Conservation (phyloP, 176 grass and related monocot genomes). For the Eragrostis curvula region DNA sequence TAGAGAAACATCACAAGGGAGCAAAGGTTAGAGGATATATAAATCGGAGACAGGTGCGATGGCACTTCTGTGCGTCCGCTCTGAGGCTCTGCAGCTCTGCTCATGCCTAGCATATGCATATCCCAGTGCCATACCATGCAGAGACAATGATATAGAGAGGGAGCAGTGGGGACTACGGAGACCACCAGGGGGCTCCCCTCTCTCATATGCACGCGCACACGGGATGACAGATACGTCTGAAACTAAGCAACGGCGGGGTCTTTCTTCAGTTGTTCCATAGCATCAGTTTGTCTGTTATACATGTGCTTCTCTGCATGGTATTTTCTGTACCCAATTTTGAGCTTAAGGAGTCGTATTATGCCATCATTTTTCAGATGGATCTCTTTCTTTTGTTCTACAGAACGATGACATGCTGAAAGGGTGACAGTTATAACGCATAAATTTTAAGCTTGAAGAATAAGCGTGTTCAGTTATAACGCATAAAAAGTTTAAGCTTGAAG, state of each 20-base stretch:
- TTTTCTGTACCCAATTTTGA: slow-evolving; percentile 9
- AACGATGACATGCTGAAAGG: background rate
- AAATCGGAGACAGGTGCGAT: slow-evolving; percentile 36
- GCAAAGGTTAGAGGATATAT: slow-evolving; percentile 52
- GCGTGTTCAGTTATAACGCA: slow-evolving; percentile 3
- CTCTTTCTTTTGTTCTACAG: slow-evolving; percentile 33
- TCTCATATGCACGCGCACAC: slow-evolving; percentile 55
- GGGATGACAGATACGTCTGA: slow-evolving; percentile 44
- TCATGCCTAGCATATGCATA: slow-evolving; percentile 44
- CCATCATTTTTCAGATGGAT: slow-evolving; percentile 9
- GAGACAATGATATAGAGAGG: slow-evolving; percentile 43
- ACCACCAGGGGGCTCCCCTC: slow-evolving; percentile 45
- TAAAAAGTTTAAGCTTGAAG: background rate
- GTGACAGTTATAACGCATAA: background rate
- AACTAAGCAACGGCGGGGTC: slow-evolving; percentile 21
- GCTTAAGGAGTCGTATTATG: background rate
- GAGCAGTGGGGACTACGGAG: slow-evolving; percentile 53
- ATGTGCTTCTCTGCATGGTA: slow-evolving; percentile 46
- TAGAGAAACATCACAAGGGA: slow-evolving; percentile 45
- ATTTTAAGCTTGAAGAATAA: background rate
- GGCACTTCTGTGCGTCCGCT: slow-evolving; percentile 7
- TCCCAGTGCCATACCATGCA: slow-evolving; percentile 60
- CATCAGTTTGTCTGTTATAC: slow-evolving; percentile 41
- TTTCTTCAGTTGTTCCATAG: slow-evolving; percentile 45
- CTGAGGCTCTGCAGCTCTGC: slow-evolving; percentile 37